Conservation (phyloP, 73 alveolate species). For the Paramecium pentaurelia region DNA sequence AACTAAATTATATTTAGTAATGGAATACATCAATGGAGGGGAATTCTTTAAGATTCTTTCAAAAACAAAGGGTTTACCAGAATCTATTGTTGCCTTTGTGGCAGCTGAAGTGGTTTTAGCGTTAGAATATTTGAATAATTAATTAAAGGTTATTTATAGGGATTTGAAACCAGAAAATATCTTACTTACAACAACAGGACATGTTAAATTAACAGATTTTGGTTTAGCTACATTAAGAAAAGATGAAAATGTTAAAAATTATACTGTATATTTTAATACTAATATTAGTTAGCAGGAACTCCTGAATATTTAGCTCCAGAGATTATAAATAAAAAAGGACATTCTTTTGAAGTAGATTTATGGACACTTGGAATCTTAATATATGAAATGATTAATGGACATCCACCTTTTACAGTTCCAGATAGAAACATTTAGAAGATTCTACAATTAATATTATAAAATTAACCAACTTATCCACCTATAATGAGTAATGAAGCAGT, state of each 20-base stretch:
- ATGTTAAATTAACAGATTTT: slow-evolving; percentile 73
- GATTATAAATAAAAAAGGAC: slow-evolving; percentile 55
- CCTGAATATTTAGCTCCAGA: slow-evolving; percentile 84
- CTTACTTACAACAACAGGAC: slow-evolving; percentile 67
- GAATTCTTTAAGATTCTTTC: slow-evolving; percentile 40
- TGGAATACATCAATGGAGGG: slow-evolving; percentile 68
- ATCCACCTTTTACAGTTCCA: slow-evolving; percentile 56
- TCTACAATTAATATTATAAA: not conserved
- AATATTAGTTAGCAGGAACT: slow-evolving; percentile 65
- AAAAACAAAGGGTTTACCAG: slow-evolving; percentile 31
- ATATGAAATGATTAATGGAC: slow-evolving; percentile 60
- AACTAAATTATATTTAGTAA: slow-evolving; percentile 82
- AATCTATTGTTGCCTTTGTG: slow-evolving; percentile 56
- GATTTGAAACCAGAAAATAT: slow-evolving; percentile 71
- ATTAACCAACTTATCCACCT: not conserved
- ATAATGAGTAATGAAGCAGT: not conserved
- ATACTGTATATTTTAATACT: slow-evolving; percentile 29
- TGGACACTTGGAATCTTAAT: slow-evolving; percentile 53
- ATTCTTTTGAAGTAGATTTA: slow-evolving; percentile 46
- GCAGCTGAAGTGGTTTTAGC: slow-evolving; percentile 64
- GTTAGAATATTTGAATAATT: slow-evolving; percentile 58
- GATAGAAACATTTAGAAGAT: not conserved
- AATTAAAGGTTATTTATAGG: slow-evolving; percentile 58
- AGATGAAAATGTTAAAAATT: slow-evolving; percentile 55
- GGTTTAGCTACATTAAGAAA: slow-evolving; percentile 62